These are phyloP conservation scores for Yarrowia sp. DNA, from an alignment of 805 yeast genomes.

Conservation along the genomic window DNA sequence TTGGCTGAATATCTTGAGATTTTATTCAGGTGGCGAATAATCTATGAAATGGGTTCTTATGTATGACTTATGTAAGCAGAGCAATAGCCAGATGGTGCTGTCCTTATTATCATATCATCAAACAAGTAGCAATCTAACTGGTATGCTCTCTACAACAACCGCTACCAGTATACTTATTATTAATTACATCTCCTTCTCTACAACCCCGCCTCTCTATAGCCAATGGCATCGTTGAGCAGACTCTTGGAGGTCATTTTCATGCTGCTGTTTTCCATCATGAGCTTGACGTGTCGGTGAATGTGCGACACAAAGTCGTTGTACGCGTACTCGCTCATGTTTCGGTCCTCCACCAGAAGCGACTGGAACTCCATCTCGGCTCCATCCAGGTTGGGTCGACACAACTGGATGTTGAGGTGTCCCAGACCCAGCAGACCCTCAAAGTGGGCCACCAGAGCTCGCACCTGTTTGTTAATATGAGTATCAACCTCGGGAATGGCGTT, in stretches of 20 bases:
- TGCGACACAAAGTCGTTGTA: slow-evolving; percentile 66
- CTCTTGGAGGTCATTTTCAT: slow-evolving; percentile 20
- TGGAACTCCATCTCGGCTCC: slow-evolving; percentile 56
- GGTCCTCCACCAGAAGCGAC: slow-evolving; percentile 72
- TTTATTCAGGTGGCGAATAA: too few species aligned
- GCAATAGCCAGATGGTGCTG: too few species aligned
- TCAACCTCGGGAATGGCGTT: slow-evolving; percentile 68
- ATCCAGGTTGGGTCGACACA: slow-evolving; percentile 66
- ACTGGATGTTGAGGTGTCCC: slow-evolving; percentile 50
- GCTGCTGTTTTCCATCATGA: slow-evolving; percentile 31
- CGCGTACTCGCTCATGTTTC: slow-evolving; percentile 52
- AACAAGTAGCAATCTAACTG: too few species aligned
- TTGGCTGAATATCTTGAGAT: too few species aligned
- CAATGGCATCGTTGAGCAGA: slow-evolving; percentile 15
- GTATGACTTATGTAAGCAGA: too few species aligned
- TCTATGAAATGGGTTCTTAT: too few species aligned
- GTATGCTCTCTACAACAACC: too few species aligned
- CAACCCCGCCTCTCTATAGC: slow-evolving; percentile 17
- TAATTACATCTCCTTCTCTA: neutral
- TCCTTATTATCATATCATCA: too few species aligned
- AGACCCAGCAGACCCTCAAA: slow-evolving; percentile 46
- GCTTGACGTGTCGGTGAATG: slow-evolving; percentile 56
- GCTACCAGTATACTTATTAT: too few species aligned
- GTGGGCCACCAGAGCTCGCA: slow-evolving; percentile 59
- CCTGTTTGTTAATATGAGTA: slow-evolving; percentile 66